Percentiles rank a stretch among this genome's conserved stretches.
Evolutionary conservation across 257 asterid genomes (phyloP).

Genomic region (Verbena officinalis): DNA sequence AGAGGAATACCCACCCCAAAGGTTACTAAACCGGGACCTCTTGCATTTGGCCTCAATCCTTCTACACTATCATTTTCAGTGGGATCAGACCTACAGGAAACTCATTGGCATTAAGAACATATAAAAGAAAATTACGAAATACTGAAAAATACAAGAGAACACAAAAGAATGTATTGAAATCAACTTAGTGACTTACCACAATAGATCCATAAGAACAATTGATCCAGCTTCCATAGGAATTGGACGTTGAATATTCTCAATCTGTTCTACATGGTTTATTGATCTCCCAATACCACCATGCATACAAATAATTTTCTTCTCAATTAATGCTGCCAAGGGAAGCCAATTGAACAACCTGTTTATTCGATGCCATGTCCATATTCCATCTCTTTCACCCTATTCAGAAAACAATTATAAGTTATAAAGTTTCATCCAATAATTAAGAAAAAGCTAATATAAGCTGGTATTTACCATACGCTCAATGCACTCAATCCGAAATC

Average conservation of each 20-base stretch:
- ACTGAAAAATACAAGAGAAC: too few relatives aligned
- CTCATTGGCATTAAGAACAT: conserved; percentile 28
- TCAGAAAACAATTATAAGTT: conserved; percentile 34
- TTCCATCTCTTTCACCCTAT: conserved; percentile 99
- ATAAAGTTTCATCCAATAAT: conserved; percentile 21
- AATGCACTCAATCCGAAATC: conserved; percentile 97
- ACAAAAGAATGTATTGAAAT: background rate
- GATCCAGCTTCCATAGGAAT: conserved; percentile 99
- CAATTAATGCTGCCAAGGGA: conserved; percentile 93
- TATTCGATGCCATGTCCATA: conserved; percentile 97
- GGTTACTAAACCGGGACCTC: conserved; percentile 99
- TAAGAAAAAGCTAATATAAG: conserved; percentile 14
- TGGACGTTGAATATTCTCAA: conserved; percentile 92
- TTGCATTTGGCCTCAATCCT: conserved; percentile 97
- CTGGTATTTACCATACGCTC: conserved; percentile 84
- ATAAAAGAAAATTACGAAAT: too few relatives aligned
- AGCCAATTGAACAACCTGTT: conserved; percentile 98
- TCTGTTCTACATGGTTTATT: conserved; percentile 93
- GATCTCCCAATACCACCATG: conserved; percentile 99
- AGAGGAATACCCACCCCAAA: conserved; percentile 76
- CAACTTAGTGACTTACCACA: conserved; percentile 59
- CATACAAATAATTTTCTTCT: conserved; percentile 94
- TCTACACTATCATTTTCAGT: conserved; percentile 99
- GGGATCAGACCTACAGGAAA: conserved; percentile 87
- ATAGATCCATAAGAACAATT: conserved; percentile 89